Conservation (phyloP, 1,284 basidiomycete genomes). For the Vanrija sp. region DNA sequence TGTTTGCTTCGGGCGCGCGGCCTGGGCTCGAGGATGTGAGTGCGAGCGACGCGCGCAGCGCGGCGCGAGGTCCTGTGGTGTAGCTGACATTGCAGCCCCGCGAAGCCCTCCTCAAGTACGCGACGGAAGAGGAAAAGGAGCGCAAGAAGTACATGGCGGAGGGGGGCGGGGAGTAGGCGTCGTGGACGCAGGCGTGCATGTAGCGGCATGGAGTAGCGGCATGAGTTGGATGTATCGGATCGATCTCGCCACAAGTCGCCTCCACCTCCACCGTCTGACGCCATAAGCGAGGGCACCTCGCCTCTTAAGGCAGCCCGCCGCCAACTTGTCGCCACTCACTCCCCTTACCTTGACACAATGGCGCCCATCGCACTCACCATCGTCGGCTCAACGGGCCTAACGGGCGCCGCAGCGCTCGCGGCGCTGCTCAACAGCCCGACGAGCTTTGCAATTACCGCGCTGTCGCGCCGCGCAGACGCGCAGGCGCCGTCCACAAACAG, state of each 20-base stretch:
- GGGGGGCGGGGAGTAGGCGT: not conserved
- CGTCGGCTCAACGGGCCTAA: conserved; percentile 45
- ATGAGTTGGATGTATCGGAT: not conserved
- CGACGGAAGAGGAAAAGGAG: conserved; percentile 60
- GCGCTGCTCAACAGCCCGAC: conserved; percentile 27
- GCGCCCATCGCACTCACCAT: conserved; percentile 31
- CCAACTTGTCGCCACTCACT: too few species aligned
- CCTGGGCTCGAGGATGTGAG: conserved; percentile 78
- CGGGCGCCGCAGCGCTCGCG: conserved; percentile 31
- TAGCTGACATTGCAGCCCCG: conserved; percentile 65
- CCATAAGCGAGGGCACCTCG: too few species aligned
- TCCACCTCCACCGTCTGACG: too few species aligned
- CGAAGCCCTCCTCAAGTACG: conserved; percentile 92
- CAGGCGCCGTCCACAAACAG: conserved; percentile 8
- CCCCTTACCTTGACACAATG: not conserved
- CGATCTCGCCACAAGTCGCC: too few species aligned
- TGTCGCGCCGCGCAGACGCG: conserved; percentile 32
- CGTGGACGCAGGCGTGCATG: not conserved
- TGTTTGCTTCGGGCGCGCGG: conserved; percentile 54
- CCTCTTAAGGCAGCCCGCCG: too few species aligned
- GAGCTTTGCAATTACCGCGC: conserved; percentile 34
- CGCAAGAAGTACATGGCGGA: conserved; percentile 4
- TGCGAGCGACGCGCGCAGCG: too few species aligned
- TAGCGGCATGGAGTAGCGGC: not conserved
- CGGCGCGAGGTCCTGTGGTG: not conserved